Percentiles rank a stretch among this genome's conserved stretches.
Conservation (phyloP, 2,329 filamentous ascomycete genomes). For the Claviceps arundinis region DNA sequence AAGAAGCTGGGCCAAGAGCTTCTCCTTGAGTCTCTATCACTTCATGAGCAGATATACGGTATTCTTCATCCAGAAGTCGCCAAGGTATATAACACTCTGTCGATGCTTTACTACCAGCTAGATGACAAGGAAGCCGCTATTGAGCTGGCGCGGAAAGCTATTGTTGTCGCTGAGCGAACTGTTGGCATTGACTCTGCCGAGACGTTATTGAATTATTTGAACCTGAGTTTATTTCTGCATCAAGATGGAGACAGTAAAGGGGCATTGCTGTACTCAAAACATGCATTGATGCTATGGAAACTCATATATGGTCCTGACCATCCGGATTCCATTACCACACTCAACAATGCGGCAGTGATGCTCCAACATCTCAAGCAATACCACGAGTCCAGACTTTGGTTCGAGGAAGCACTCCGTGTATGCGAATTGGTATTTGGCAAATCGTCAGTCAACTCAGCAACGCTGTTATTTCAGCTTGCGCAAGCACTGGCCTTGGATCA, state of each 20-base stretch:
- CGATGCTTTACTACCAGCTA: conserved; percentile 93
- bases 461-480: conserved; percentile 90
- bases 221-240: conserved; percentile 88
- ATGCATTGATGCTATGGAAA: conserved; percentile 92
- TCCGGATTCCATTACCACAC: conserved; percentile 93
- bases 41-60: conserved; percentile 98
- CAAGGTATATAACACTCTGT: conserved; percentile 84
- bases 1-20: conserved; percentile 93
- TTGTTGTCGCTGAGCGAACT: conserved; percentile 90
- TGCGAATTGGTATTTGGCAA: conserved; percentile 85
- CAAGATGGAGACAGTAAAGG: conserved; percentile 78
- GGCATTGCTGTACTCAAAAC: conserved; percentile 79
- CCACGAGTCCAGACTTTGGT: conserved; percentile 90
- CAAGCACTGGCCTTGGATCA: conserved; percentile 93
- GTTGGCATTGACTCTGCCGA: conserved; percentile 87
- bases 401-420: conserved; percentile 79
- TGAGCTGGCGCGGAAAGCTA: conserved; percentile 89
- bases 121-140: conserved; percentile 95
- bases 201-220: conserved; percentile 89
- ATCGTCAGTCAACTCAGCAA: conserved; percentile 84
- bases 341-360: conserved; percentile 99
- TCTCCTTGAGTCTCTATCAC: conserved; percentile 83
- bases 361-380: conserved; percentile 90
- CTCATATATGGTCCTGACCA: conserved; percentile 88
- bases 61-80: conserved; percentile 95